These are phyloP conservation scores for Colletotrichum sp. DNA, from an alignment of 2,329 filamentous ascomycete species.

Conservation along the genomic window DNA sequence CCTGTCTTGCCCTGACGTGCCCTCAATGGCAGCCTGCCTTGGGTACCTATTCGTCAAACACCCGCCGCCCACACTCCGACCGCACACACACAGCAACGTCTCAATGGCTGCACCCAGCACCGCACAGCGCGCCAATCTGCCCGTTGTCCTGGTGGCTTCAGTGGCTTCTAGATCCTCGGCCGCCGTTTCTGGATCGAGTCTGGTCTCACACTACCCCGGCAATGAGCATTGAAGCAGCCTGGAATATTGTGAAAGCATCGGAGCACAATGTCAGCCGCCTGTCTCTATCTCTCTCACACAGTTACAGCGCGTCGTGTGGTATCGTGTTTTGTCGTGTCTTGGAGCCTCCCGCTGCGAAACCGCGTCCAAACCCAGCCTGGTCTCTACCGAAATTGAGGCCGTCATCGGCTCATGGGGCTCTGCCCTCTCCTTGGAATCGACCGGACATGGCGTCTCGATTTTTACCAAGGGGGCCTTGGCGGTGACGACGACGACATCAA, in stretches of 20 bases:
- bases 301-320: neutral
- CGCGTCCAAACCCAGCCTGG: neutral
- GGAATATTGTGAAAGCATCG: neutral
- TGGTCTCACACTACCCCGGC: conserved; percentile 12
- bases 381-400: conserved; percentile 8
- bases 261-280: neutral
- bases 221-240: neutral
- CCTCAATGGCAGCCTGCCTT: neutral
- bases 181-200: conserved; percentile 11
- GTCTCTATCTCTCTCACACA: neutral
- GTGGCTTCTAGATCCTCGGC: conserved; percentile 20
- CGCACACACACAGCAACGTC: neutral
- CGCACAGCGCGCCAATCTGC: conserved; percentile 6
- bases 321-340: neutral
- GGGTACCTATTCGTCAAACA: neutral
- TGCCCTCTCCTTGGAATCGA: neutral
- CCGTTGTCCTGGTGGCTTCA: conserved; percentile 17
- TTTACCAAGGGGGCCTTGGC: neutral
- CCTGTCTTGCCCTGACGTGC: neutral
- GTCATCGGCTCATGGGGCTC: neutral
- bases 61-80: neutral
- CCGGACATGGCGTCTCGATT: neutral
- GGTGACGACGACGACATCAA: neutral
- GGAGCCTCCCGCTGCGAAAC: neutral
- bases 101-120: neutral